These are phyloP conservation scores for Suhomyces sp. DNA, from an alignment of 805 yeast genomes.

Conservation along the genomic window DNA sequence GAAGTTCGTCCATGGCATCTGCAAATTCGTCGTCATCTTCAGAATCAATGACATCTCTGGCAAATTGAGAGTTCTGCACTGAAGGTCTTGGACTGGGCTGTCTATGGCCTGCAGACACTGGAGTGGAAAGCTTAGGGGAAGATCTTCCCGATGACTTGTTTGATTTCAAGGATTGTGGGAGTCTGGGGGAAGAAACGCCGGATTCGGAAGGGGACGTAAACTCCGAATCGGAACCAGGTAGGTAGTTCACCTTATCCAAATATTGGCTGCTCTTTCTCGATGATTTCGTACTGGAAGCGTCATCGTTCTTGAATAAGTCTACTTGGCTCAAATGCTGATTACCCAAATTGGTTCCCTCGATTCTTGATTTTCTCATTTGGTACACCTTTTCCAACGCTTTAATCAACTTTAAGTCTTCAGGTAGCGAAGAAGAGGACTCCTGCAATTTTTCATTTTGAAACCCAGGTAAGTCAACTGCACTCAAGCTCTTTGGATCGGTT, in stretches of 20 bases:
- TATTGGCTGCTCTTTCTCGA: constrained; percentile 2
- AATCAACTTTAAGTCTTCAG: constrained; percentile 48
- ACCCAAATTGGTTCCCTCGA: constrained; percentile 69
- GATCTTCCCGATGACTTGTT: not conserved
- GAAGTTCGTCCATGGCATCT: constrained; percentile 3
- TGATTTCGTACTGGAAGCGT: not conserved
- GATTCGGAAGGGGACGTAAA: not conserved
- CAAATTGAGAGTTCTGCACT: not conserved
- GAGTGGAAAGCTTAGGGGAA: not conserved
- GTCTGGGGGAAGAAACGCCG: not conserved
- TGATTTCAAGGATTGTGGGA: not conserved
- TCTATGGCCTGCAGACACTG: not conserved
- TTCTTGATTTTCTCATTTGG: constrained; percentile 60
- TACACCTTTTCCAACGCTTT: constrained; percentile 56
- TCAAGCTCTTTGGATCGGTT: constrained; percentile 12
- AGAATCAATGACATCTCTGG: constrained; percentile 2
- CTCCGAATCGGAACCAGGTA: not conserved
- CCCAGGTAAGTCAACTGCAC: constrained; percentile 43
- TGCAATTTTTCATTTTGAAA: constrained; percentile 11
- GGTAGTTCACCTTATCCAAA: not conserved
- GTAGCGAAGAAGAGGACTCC: constrained; percentile 20
- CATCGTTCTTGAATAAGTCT: not conserved
- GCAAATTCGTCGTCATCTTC: constrained; percentile 11
- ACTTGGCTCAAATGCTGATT: constrained; percentile 37
- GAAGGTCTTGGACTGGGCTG: constrained; percentile 3